Evolutionary conservation across 164 flowering plant genomes (phyloP).

Genomic region (Amborella trichopoda): DNA sequence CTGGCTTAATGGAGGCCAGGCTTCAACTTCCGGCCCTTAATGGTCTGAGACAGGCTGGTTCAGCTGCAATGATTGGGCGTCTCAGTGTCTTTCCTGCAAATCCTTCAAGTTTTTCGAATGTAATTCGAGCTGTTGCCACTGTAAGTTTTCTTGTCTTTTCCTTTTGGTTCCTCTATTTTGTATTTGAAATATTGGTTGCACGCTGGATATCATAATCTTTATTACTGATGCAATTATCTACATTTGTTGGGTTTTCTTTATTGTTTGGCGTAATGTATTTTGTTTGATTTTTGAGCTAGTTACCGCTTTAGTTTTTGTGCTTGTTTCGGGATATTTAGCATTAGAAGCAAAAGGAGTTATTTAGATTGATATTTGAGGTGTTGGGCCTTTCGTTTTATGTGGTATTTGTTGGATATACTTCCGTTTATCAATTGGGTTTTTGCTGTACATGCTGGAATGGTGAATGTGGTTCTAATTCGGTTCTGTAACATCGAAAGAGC

Average conservation of each 20-base stretch:
- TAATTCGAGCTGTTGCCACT: constrained; percentile 53
- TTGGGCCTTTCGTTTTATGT: too few relatives aligned
- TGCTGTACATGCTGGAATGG: too few relatives aligned
- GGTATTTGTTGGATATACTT: too few relatives aligned
- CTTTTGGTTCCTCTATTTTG: background rate
- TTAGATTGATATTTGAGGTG: too few relatives aligned
- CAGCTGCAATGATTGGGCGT: constrained; percentile 15
- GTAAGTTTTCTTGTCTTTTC: constrained; percentile 16
- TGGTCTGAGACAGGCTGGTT: constrained; percentile 36
- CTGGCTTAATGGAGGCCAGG: constrained; percentile 28
- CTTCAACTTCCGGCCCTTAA: constrained; percentile 32
- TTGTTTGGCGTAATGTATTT: background rate
- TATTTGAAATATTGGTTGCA: background rate
- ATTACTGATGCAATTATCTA: too few relatives aligned
- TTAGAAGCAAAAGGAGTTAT: too few relatives aligned
- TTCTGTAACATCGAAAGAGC: too few relatives aligned
- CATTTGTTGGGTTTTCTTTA: too few relatives aligned
- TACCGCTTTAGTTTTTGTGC: background rate
- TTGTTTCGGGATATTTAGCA: background rate
- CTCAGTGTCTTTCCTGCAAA: constrained; percentile 8
- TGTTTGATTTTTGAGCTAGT: background rate
- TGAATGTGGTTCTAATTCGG: too few relatives aligned
- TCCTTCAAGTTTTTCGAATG: constrained; percentile 13
- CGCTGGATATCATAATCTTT: too few relatives aligned
- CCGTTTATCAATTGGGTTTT: too few relatives aligned